Percentiles rank a stretch among this genome's conserved stretches.
phyloP scores from a whole-genome alignment of 2,329 filamentous ascomycete species.

The Pseudopyricularia cyperi region DNA sequence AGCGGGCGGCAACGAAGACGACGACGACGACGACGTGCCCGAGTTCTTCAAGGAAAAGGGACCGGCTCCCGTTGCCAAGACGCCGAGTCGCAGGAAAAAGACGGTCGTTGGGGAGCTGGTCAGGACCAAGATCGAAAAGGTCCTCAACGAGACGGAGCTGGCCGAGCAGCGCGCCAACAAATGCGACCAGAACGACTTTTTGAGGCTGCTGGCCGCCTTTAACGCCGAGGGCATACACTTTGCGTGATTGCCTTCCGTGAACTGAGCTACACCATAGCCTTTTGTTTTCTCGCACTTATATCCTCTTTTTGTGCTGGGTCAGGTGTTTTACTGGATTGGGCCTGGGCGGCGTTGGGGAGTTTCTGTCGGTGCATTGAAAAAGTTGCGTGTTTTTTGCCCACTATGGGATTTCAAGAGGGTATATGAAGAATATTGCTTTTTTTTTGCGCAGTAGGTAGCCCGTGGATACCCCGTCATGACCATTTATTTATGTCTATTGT shows the following conservation, averaged over 20 bases:
- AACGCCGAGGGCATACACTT: slow-evolving; percentile 93
- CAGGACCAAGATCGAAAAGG: slow-evolving; percentile 73
- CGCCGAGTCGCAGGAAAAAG: slow-evolving; percentile 59
- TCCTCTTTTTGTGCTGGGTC: not conserved
- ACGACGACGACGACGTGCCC: slow-evolving; percentile 57
- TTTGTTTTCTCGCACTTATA: not conserved
- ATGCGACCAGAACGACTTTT: slow-evolving; percentile 87
- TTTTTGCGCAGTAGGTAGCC: not conserved
- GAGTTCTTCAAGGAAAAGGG: slow-evolving; percentile 64
- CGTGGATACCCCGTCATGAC: not conserved
- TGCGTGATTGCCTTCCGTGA: slow-evolving; percentile 37
- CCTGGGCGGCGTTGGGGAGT: not conserved
- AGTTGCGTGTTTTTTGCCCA: not conserved
- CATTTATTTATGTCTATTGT: not conserved
- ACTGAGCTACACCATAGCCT: too few relatives aligned
- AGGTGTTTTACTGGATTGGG: not conserved
- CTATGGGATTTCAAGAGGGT: not conserved
- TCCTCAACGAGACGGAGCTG: slow-evolving; percentile 69
- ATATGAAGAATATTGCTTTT: not conserved
- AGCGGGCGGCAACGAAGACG: slow-evolving; percentile 27
- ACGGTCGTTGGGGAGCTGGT: slow-evolving; percentile 72
- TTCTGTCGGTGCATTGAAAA: not conserved
- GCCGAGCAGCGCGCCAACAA: slow-evolving; percentile 71
- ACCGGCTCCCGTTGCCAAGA: slow-evolving; percentile 29
- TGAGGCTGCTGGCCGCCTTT: slow-evolving; percentile 68